These are phyloP conservation scores for Sphaerulina populicola DNA, from an alignment of 2,329 filamentous ascomycete species.

Conservation along the genomic window DNA sequence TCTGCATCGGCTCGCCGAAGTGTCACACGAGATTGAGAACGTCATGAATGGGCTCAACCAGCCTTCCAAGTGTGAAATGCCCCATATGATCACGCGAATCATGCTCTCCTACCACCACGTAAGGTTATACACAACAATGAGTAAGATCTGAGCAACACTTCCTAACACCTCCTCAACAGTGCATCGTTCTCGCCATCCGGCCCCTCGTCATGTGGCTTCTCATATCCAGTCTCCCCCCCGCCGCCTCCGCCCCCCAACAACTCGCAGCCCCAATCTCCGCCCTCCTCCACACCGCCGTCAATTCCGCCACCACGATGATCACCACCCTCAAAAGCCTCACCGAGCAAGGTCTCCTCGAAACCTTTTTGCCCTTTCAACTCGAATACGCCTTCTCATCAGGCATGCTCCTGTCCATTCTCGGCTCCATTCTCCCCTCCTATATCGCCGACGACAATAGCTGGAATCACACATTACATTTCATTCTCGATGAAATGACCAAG, in stretches of 20 bases:
- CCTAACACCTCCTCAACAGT: not conserved
- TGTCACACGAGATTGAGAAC: conserved; percentile 22
- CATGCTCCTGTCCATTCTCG: conserved; percentile 17
- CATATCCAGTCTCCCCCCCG: conserved; percentile 8
- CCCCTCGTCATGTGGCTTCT: conserved; percentile 25
- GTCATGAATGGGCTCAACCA: conserved; percentile 1
- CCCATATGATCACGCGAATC: conserved; percentile 10
- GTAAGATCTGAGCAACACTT: no score
- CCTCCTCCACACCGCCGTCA: conserved; percentile 8
- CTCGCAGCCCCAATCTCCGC: conserved; percentile 12
- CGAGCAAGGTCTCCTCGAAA: conserved; percentile 12
- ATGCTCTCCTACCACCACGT: conserved; percentile 14
- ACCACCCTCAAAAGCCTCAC: conserved; percentile 5
- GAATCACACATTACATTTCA: conserved; percentile 11
- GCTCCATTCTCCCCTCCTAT: conserved; percentile 17
- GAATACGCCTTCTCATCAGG: conserved; percentile 21
- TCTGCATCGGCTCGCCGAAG: conserved; percentile 19
- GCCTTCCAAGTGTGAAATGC: conserved; percentile 3
- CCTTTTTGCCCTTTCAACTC: conserved; percentile 22
- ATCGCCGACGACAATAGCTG: conserved; percentile 17
- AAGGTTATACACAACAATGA: not conserved
- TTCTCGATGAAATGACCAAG: conserved; percentile 21
- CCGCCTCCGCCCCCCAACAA: conserved; percentile 8
- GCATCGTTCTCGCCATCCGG: conserved; percentile 28
- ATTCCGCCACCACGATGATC: conserved; percentile 10